phyloP scores from a whole-genome alignment of 208 protist genomes.

The Trypanosoma rangeli region DNA sequence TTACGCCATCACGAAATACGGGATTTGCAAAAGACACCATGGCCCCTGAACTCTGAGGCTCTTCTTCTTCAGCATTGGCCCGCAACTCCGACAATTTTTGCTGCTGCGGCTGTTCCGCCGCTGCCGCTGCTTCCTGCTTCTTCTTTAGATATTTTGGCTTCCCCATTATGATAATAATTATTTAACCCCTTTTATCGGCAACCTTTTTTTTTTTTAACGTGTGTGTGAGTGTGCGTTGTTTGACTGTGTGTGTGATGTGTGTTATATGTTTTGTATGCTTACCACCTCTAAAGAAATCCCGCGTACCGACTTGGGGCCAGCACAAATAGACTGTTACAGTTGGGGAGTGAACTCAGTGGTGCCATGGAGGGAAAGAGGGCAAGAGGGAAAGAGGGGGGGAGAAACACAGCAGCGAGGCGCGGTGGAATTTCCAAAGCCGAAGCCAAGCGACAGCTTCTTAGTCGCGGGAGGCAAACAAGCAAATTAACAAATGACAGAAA shows the following conservation, averaged over 20 bases:
- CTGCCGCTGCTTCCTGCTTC: conserved; percentile 59
- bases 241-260: too few species aligned
- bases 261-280: too few species aligned
- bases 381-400: not conserved
- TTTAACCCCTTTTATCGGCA: not conserved
- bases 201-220: not conserved
- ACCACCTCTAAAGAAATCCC: too few species aligned
- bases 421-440: too few species aligned
- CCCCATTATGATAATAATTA: conserved; percentile 42
- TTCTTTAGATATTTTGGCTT: conserved; percentile 88
- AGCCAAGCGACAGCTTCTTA: too few species aligned
- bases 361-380: not conserved
- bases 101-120: conserved; percentile 28
- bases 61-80: conserved; percentile 6
- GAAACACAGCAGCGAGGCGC: too few species aligned
- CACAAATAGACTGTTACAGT: not conserved
- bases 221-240: too few species aligned
- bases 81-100: not conserved
- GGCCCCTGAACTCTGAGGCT: conserved; percentile 55
- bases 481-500: not conserved
- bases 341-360: not conserved
- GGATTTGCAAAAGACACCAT: conserved; percentile 88
- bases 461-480: too few species aligned
- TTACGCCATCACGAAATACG: conserved; percentile 79
- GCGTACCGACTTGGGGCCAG: too few species aligned